Conservation (phyloP, 1,284 basidiomycete genomes). For the Pseudozyma thailandica region DNA sequence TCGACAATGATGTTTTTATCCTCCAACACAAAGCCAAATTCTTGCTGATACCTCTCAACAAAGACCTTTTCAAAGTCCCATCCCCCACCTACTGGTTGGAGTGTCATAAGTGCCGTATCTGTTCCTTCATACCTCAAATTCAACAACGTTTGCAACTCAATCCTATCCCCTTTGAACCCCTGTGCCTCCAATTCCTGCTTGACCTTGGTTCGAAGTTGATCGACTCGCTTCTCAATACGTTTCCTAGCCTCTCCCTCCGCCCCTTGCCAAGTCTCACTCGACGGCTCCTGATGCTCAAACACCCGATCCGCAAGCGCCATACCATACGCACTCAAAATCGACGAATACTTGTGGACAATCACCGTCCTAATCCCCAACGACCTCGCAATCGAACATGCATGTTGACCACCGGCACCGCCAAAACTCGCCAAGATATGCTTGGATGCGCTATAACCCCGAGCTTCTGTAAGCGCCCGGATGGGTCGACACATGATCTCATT, state of each 20-base stretch:
- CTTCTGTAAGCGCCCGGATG: conserved; percentile 90
- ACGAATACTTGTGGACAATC: conserved; percentile 85
- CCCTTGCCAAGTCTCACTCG: conserved; percentile 74
- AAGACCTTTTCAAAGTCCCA: conserved; percentile 85
- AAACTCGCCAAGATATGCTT: conserved; percentile 91
- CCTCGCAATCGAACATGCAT: conserved; percentile 86
- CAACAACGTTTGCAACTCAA: conserved; percentile 81
- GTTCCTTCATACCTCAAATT: conserved; percentile 75
- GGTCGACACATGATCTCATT: conserved; percentile 81
- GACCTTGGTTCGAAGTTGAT: conserved; percentile 73
- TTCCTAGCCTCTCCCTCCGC: conserved; percentile 6
- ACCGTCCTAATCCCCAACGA: conserved; percentile 84
- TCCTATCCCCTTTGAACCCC: conserved; percentile 79
- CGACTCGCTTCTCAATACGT: conserved; percentile 66
- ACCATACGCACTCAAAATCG: conserved; percentile 88
- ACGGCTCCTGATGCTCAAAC: conserved; percentile 83
- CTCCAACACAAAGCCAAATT: conserved; percentile 89
- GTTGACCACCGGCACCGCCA: conserved; percentile 90
- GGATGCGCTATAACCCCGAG: conserved; percentile 83
- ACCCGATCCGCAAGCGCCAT: conserved; percentile 84
- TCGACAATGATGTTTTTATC: conserved; percentile 83
- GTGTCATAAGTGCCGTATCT: conserved; percentile 89
- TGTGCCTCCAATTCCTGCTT: conserved; percentile 77
- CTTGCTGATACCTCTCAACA: conserved; percentile 69
- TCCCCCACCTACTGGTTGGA: conserved; percentile 73